These are phyloP conservation scores for Chlorencoelia australis DNA, from an alignment of 2,329 filamentous ascomycete genomes.

Conservation along the genomic window DNA sequence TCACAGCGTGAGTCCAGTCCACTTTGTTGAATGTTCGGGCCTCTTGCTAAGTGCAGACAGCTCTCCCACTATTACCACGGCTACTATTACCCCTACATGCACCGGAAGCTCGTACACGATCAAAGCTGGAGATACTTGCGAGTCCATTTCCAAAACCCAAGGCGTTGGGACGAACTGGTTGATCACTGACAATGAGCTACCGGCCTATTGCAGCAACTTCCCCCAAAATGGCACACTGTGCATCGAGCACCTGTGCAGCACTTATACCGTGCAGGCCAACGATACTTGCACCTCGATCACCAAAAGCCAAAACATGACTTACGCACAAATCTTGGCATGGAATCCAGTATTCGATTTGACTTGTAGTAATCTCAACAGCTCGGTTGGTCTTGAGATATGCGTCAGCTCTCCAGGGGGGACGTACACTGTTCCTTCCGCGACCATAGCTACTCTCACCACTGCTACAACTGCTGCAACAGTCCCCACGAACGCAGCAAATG, in stretches of 20 bases:
- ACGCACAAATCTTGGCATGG: constrained; percentile 23
- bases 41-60: too few species aligned
- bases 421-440: neutral
- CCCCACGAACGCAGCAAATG: neutral
- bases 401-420: neutral
- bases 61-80: too few species aligned
- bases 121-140: neutral
- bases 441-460: neutral
- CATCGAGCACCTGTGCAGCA: too few species aligned
- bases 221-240: neutral
- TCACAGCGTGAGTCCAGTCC: too few species aligned
- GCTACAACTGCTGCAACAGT: neutral
- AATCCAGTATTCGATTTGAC: constrained; percentile 23
- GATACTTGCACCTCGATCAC: constrained; percentile 14
- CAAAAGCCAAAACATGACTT: constrained; percentile 12
- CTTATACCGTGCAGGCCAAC: constrained; percentile 5
- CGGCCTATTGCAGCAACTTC: constrained; percentile 1
- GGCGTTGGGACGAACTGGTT: constrained; percentile 1
- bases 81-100: too few species aligned
- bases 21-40: too few species aligned
- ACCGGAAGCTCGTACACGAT: neutral
- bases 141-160: neutral
- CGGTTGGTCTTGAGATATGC: constrained; percentile 1
- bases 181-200: neutral
- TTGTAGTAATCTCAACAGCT: constrained; percentile 19